Conservation (phyloP, 2,329 filamentous ascomycete species). For the Trichoderma gracile region DNA sequence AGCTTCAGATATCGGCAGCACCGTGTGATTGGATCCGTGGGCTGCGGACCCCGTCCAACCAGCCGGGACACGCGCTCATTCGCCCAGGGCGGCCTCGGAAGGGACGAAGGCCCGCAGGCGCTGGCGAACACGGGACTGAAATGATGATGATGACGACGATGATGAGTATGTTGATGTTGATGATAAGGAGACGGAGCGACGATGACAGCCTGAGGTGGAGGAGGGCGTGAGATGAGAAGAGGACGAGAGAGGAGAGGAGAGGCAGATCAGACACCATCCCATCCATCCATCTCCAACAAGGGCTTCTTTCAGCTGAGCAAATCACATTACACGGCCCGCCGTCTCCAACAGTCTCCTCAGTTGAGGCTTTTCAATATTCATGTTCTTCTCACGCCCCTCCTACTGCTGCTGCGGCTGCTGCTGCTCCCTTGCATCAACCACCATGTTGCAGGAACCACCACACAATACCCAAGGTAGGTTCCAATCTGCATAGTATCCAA, state of each 20-base stretch:
- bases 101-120: constrained; percentile 9
- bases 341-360: not conserved
- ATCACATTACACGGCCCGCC: not conserved
- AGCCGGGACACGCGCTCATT: constrained; percentile 21
- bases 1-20: not conserved
- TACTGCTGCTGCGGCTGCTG: too few relatives aligned
- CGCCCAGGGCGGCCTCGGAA: not conserved
- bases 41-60: constrained; percentile 7
- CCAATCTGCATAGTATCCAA: too few relatives aligned
- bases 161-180: not conserved
- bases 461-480: not conserved
- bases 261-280: not conserved
- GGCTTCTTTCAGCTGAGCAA: too few relatives aligned
- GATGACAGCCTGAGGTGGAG: not conserved
- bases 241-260: too few relatives aligned
- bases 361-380: not conserved
- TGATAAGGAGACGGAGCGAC: too few relatives aligned
- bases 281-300: too few relatives aligned
- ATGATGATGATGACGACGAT: not conserved
- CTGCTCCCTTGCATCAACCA: not conserved
- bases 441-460: constrained; percentile 3
- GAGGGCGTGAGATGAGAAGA: constrained; percentile 13
- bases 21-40: constrained; percentile 15
- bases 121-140: constrained; percentile 14
- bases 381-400: constrained; percentile 3